Conservation (phyloP, 1,139 yeast genomes). For the Taphrina deformans region DNA sequence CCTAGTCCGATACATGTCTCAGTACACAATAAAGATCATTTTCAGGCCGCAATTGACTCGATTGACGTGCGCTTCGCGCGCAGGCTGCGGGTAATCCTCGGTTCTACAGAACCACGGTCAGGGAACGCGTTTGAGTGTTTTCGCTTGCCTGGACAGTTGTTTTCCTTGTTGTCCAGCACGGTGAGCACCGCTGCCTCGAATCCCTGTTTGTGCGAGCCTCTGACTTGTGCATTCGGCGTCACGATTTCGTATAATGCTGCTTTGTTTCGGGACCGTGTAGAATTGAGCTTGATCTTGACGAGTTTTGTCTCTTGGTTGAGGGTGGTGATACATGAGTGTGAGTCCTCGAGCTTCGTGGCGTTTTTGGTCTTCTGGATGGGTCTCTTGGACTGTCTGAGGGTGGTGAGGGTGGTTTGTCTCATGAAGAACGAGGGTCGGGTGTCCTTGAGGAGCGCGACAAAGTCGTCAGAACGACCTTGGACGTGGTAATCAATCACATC, state of each 20-base stretch:
- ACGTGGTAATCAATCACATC: conserved; percentile 69
- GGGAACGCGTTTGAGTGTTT: not conserved
- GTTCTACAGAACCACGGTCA: not conserved
- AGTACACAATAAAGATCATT: too few relatives aligned
- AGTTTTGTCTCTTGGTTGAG: not conserved
- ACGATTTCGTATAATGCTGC: not conserved
- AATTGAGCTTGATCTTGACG: not conserved
- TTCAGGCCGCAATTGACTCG: too few relatives aligned
- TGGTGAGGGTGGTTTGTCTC: conserved; percentile 49
- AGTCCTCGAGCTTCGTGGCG: not conserved
- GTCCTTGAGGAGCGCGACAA: conserved; percentile 58
- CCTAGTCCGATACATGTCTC: too few relatives aligned
- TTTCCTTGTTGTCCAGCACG: conserved; percentile 8
- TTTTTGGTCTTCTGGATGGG: conserved; percentile 42
- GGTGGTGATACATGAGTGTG: too few relatives aligned
- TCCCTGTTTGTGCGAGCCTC: not conserved
- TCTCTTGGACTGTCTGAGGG: not conserved
- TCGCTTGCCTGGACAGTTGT: not conserved
- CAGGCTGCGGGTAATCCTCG: not conserved
- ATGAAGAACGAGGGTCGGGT: conserved; percentile 62
- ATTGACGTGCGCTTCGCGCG: not conserved
- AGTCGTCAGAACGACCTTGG: conserved; percentile 75
- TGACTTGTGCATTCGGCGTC: not conserved
- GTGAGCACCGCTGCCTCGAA: not conserved
- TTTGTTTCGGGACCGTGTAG: not conserved